phyloP scores from a whole-genome alignment of 2,329 filamentous ascomycete genomes.

The Colletotrichum agaves region DNA sequence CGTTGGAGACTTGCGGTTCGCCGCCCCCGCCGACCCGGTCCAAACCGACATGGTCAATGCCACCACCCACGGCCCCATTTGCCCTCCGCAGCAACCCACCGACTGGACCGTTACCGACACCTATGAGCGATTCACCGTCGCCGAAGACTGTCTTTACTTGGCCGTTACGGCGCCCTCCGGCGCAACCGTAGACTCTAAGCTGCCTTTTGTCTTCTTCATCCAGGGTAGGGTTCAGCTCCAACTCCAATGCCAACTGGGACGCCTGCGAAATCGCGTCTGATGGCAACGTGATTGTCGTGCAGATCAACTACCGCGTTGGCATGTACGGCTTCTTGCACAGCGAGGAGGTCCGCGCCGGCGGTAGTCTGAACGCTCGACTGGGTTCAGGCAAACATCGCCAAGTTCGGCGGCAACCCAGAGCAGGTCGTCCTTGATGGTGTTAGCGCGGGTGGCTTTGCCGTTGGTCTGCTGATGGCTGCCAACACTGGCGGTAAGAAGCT shows the following conservation, averaged over 20 bases:
- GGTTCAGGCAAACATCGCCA: slow-evolving; percentile 72
- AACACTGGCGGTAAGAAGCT: slow-evolving; percentile 61
- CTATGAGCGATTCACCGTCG: slow-evolving; percentile 43
- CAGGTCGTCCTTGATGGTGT: slow-evolving; percentile 77
- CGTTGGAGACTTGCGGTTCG: slow-evolving; percentile 72
- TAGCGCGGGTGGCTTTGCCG: slow-evolving; percentile 74
- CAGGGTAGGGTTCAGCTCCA: slow-evolving; percentile 68
- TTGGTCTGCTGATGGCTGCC: slow-evolving; percentile 71
- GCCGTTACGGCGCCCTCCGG: slow-evolving; percentile 70
- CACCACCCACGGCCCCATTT: slow-evolving; percentile 43
- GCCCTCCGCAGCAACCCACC: slow-evolving; percentile 45
- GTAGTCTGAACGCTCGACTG: slow-evolving; percentile 61
- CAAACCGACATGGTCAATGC: slow-evolving; percentile 62
- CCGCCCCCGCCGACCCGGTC: slow-evolving; percentile 67
- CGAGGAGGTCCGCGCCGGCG: slow-evolving; percentile 33
- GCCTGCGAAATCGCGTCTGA: slow-evolving; percentile 70
- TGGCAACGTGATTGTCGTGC: slow-evolving; percentile 73
- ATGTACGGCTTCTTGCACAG: slow-evolving; percentile 74
- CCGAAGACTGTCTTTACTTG: slow-evolving; percentile 77
- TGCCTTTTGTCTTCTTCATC: slow-evolving; percentile 72
- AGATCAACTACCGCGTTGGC: slow-evolving; percentile 81
- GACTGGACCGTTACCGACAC: slow-evolving; percentile 36
- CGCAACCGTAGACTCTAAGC: slow-evolving; percentile 57
- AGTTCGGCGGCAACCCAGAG: slow-evolving; percentile 76
- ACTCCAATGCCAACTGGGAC: slow-evolving; percentile 64